These are phyloP conservation scores for Dactylellina sp. DNA, from an alignment of 2,329 filamentous ascomycete genomes.

Conservation along the genomic window DNA sequence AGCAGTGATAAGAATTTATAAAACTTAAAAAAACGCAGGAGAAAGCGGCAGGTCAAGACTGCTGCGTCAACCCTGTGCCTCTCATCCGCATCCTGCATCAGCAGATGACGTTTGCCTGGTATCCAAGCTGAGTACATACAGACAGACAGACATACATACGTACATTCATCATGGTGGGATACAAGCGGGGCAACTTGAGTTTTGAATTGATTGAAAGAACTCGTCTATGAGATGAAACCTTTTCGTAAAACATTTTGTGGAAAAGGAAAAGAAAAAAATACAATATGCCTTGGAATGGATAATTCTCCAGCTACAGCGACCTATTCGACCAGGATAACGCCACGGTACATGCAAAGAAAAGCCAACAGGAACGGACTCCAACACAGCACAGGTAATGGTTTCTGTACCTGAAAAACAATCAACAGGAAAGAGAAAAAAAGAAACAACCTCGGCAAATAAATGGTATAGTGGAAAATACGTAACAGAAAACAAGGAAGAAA, in stretches of 20 bases:
- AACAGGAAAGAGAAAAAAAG: slow-evolving; percentile 12
- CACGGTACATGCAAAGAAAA: slow-evolving; percentile 49
- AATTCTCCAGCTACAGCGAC: slow-evolving; percentile 36
- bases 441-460: slow-evolving; percentile 35
- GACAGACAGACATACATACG: background rate
- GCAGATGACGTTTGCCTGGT: slow-evolving; percentile 32
- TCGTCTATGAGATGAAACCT: slow-evolving; percentile 21
- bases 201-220: background rate
- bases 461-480: slow-evolving; percentile 42
- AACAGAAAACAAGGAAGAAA: slow-evolving; percentile 21
- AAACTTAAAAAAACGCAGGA: slow-evolving; percentile 24
- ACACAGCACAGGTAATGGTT: slow-evolving; percentile 4
- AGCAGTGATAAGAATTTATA: slow-evolving; percentile 31
- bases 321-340: slow-evolving; percentile 46
- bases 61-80: slow-evolving; percentile 35
- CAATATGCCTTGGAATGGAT: slow-evolving; percentile 6
- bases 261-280: slow-evolving; percentile 7
- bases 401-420: slow-evolving; percentile 12
- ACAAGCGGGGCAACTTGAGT: slow-evolving; percentile 10
- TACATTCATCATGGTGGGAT: background rate
- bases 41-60: slow-evolving; percentile 3
- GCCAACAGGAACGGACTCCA: slow-evolving; percentile 41
- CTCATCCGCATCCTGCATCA: slow-evolving; percentile 25
- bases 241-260: too few relatives aligned
- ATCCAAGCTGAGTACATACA: slow-evolving; percentile 18